Evolutionary conservation across 495 filamentous ascomycete species (phyloP), one percentile per base, ranked within the genome.

Genomic region (Podospora conica): DNA sequence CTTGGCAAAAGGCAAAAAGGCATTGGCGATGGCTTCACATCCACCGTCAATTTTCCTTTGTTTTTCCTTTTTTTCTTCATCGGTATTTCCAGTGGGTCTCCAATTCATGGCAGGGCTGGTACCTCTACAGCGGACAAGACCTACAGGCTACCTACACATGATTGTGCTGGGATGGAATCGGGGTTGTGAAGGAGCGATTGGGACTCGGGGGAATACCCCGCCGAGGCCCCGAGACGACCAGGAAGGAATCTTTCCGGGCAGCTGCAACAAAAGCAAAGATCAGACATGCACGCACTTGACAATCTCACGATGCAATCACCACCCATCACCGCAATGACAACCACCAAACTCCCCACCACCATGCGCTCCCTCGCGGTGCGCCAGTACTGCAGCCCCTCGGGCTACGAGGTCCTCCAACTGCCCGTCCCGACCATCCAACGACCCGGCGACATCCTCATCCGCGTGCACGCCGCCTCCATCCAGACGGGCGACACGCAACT

Each of bases 401-500:
- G 70, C 15, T 86, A 81, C 61, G 75, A 79, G 20, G 48, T 86
- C 25, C 28, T 72, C 9, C 75, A 79, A n/a, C 60, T 84, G 22
- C 80, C 81, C 0, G 67, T 77, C 18, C 83, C 83, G 0, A 70
- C 70, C 60, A 73, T 84, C 58, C 69, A 63, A 2, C 60, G 71
- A 15, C 74, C 81, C 3, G 72, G 78, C 63, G 78, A 85, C 56
- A 68, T 86, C 11, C 69, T 87, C 8, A 79, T 87, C 68, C 77
- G 77, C 60, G 75, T 85, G 9, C 74, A 84, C 63, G 84, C 83
- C 21, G 81, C 77, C 1, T 75, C 74, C 33, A 71, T 86, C 59
- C 76, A 80, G 59, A 81, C 83, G 0, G 76, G 82, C 7, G 83
- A 86, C 67, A 79, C 83, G 2, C 83, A 83, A 65, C 68, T 82